Percentiles rank a stretch among this genome's conserved stretches.
phyloP scores from a whole-genome alignment of 768 basidiomycete genomes.

The Suillus fuscotomentosus region DNA sequence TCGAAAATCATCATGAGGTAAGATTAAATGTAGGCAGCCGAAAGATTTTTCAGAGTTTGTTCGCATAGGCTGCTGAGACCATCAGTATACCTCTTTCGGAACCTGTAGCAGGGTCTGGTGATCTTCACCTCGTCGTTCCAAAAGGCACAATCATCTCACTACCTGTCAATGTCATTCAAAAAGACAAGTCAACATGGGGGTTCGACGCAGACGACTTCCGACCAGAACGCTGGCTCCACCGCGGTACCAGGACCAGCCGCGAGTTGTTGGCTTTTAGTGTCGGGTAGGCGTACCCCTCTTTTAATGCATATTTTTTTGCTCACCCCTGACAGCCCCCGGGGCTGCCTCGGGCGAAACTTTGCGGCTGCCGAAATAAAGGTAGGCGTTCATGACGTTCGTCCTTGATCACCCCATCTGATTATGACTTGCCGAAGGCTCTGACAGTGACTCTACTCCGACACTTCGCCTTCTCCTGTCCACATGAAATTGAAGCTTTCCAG shows the following conservation, averaged over 20 bases:
- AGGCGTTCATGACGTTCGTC: conserved; percentile 7
- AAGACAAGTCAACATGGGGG: conserved; percentile 56
- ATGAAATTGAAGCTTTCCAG: conserved; percentile 60
- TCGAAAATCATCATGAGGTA: conserved; percentile 67
- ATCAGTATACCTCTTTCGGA: conserved; percentile 54
- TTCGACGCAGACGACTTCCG: conserved; percentile 54
- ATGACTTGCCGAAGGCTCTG: conserved; percentile 29
- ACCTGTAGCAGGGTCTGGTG: conserved; percentile 44
- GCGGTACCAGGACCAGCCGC: conserved; percentile 34
- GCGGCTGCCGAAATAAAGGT: conserved; percentile 63
- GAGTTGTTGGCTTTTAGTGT: conserved; percentile 58
- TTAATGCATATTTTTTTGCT: conserved; percentile 11
- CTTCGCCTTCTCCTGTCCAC: conserved; percentile 50
- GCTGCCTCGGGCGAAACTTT: conserved; percentile 60
- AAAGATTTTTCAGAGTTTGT: conserved; percentile 7
- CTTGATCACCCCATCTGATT: background rate
- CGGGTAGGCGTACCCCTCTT: conserved; percentile 38
- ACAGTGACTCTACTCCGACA: conserved; percentile 50
- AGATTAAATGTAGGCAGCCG: background rate
- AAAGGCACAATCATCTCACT: conserved; percentile 56
- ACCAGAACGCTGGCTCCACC: conserved; percentile 62
- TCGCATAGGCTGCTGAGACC: conserved; percentile 46
- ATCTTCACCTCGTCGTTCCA: conserved; percentile 46
- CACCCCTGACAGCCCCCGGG: conserved; percentile 44
- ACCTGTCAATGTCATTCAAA: conserved; percentile 58